These are phyloP conservation scores for Fonsecaea monophora DNA, from an alignment of 2,329 filamentous ascomycete genomes.

Conservation along the genomic window DNA sequence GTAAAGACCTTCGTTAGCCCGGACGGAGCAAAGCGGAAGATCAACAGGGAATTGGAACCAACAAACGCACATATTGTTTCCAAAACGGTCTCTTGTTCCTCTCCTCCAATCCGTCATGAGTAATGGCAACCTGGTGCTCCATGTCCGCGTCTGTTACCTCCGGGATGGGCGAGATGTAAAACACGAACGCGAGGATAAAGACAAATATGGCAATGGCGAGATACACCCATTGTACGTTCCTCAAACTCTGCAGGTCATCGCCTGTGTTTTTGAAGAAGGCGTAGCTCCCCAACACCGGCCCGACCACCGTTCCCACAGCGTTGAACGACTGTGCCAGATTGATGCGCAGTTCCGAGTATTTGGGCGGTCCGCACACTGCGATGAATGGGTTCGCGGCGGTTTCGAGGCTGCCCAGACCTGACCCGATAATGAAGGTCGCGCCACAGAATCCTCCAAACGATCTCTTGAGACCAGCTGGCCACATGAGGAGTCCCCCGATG, in stretches of 20 bases:
- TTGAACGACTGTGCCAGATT: constrained; percentile 80
- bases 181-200: constrained; percentile 67
- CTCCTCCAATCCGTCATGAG: constrained; percentile 52
- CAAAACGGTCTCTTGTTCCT: constrained; percentile 66
- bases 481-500: constrained; percentile 78
- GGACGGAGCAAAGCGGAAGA: neutral
- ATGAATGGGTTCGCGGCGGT: constrained; percentile 79
- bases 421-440: constrained; percentile 72
- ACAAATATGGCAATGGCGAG: constrained; percentile 77
- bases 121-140: constrained; percentile 65
- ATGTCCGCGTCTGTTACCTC: constrained; percentile 76
- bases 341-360: constrained; percentile 73
- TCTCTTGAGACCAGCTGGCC: constrained; percentile 75
- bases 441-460: constrained; percentile 77
- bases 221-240: constrained; percentile 78
- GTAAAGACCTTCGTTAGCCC: neutral
- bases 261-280: constrained; percentile 65
- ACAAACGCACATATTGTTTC: constrained; percentile 67
- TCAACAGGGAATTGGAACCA: neutral
- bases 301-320: constrained; percentile 74
- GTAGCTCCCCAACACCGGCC: constrained; percentile 70
- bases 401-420: constrained; percentile 75
- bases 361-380: constrained; percentile 75
- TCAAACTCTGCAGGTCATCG: constrained; percentile 63
- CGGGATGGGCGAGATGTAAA: constrained; percentile 71